Conservation (phyloP, 306 rosid species). For the Dryas alaskensis region DNA sequence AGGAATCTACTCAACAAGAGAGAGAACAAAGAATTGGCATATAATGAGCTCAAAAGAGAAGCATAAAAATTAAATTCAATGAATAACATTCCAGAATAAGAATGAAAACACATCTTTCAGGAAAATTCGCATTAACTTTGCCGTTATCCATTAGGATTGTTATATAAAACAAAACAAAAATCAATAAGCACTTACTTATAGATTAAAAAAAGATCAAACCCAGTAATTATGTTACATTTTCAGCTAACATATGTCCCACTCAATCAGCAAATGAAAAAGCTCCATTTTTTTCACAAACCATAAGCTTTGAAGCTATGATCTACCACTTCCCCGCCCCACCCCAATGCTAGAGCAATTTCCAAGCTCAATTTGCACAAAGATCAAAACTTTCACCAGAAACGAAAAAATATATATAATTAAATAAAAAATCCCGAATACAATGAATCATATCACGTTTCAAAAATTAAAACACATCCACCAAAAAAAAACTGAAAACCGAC, state of each 20-base stretch:
- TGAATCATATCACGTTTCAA: background rate
- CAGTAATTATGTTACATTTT: constrained; percentile 16
- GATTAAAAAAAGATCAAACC: constrained; percentile 9
- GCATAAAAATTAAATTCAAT: constrained; percentile 32
- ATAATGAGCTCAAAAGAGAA: constrained; percentile 28
- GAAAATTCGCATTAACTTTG: constrained; percentile 26
- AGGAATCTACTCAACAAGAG: constrained; percentile 15
- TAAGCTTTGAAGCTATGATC: background rate
- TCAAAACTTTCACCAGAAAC: background rate
- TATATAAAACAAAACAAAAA: constrained; percentile 20
- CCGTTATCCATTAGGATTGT: constrained; percentile 32
- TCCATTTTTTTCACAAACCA: background rate
- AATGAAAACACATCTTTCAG: constrained; percentile 20
- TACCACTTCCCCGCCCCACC: background rate
- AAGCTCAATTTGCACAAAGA: constrained; percentile 10
- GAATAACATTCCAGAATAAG: constrained; percentile 25
- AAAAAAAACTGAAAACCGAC: background rate
- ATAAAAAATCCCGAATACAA: background rate
- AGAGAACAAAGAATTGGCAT: constrained; percentile 32
- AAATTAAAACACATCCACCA: background rate
- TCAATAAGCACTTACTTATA: background rate
- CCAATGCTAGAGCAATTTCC: background rate
- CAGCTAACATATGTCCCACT: constrained; percentile 22
- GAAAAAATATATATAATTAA: background rate
- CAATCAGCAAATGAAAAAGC: constrained; percentile 15